Evolutionary conservation across 2,329 filamentous ascomycete genomes (phyloP).

Genomic region (Colletotrichum theobromicola): DNA sequence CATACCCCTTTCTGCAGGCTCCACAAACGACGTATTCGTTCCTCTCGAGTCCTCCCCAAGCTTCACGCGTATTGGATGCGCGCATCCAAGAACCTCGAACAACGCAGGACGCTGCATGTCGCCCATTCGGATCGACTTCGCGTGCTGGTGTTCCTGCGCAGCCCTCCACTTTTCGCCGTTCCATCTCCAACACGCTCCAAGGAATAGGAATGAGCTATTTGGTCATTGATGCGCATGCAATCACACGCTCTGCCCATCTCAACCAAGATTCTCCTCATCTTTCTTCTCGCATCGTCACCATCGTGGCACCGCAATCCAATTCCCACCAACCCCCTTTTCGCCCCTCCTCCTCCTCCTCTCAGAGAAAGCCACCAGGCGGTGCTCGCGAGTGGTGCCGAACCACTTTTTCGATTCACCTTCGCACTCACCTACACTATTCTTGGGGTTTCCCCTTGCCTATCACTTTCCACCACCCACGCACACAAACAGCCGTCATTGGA

Average conservation of each 20-base stretch:
- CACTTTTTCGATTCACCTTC: background rate
- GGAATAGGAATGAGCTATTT: background rate
- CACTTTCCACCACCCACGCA: background rate
- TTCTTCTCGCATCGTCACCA: background rate
- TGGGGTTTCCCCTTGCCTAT: background rate
- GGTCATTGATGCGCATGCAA: background rate
- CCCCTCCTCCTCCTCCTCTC: background rate
- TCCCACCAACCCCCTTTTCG: background rate
- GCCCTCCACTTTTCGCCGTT: background rate
- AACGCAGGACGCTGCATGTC: background rate
- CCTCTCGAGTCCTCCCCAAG: background rate
- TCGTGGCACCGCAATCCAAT: background rate
- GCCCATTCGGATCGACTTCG: conserved; percentile 9
- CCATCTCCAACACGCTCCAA: background rate
- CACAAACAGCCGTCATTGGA: background rate
- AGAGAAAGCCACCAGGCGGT: background rate
- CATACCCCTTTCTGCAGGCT: background rate
- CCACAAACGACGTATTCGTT: conserved; percentile 1
- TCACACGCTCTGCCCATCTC: background rate
- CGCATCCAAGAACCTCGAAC: background rate
- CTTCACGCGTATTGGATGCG: background rate
- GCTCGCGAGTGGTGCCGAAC: background rate
- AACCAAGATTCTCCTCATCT: background rate
- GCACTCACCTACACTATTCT: background rate
- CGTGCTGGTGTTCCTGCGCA: background rate